Conservation (phyloP, 75 land plant genomes). For the Adiantum capillusveneris region DNA sequence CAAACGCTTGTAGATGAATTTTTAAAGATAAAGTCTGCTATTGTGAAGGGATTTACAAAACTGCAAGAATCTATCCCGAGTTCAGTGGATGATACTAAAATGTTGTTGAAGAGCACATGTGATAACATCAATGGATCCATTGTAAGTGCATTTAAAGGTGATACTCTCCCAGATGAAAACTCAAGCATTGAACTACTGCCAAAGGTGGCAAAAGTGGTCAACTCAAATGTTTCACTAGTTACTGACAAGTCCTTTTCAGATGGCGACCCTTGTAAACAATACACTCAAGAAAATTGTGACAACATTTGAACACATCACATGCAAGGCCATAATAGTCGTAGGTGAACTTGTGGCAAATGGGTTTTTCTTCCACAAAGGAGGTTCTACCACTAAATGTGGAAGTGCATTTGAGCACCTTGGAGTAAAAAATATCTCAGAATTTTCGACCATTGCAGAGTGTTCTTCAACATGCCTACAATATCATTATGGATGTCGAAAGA, state of each 20-base stretch:
- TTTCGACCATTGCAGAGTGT: conserved; percentile 41
- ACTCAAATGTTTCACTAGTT: conserved; percentile 20
- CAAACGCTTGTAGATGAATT: conserved; percentile 7
- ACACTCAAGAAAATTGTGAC: conserved; percentile 48
- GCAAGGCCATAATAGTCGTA: conserved; percentile 24
- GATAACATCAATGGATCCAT: conserved; percentile 42
- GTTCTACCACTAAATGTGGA: conserved; percentile 57
- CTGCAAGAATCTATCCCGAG: conserved; percentile 32
- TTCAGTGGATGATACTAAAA: conserved; percentile 28
- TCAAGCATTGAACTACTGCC: conserved; percentile 19
- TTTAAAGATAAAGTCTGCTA: conserved; percentile 11
- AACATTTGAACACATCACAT: conserved; percentile 44
- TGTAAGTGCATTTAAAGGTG: conserved; percentile 18
- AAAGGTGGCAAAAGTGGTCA: conserved; percentile 18
- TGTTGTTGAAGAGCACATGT: conserved; percentile 22
- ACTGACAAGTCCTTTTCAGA: conserved; percentile 28
- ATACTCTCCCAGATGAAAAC: conserved; percentile 33
- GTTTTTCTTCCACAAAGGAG: conserved; percentile 55
- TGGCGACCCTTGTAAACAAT: conserved; percentile 45
- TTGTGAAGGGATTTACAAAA: conserved; percentile 8
- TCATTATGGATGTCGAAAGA: conserved; percentile 44
- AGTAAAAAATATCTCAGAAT: conserved; percentile 33
- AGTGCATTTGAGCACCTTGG: conserved; percentile 33
- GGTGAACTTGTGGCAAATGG: conserved; percentile 25
- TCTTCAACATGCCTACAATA: conserved; percentile 60